These are phyloP conservation scores for Colletotrichum spinosum DNA, from an alignment of 2,329 filamentous ascomycete species.

Conservation along the genomic window DNA sequence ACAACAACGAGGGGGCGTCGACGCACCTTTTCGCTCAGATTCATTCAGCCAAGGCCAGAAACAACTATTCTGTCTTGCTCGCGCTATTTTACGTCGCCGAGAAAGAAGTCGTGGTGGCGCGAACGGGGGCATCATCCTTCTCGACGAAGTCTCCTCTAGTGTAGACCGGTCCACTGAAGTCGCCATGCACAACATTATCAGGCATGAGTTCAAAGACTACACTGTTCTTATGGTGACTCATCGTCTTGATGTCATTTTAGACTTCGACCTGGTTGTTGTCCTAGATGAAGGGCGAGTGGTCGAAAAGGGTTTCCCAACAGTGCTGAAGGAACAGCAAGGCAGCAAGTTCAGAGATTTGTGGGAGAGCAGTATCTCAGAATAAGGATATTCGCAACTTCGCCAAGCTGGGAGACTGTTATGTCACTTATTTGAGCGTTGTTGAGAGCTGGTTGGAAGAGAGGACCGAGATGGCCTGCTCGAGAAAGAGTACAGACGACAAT, in stretches of 20 bases:
- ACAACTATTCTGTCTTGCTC: conserved; percentile 72
- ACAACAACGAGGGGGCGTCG: conserved; percentile 48
- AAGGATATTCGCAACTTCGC: no score
- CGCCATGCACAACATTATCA: conserved; percentile 46
- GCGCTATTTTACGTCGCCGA: conserved; percentile 63
- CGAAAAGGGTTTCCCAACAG: conserved; percentile 42
- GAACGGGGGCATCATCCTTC: conserved; percentile 43
- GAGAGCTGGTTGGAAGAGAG: no score
- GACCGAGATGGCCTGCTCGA: no score
- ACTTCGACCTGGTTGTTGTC: conserved; percentile 58
- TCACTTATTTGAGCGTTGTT: no score
- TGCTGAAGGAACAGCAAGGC: conserved; percentile 10
- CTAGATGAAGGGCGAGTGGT: conserved; percentile 55
- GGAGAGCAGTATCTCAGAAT: conserved; percentile 8
- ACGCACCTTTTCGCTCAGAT: conserved; percentile 55
- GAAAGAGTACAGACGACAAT: no score
- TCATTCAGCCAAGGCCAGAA: conserved; percentile 69
- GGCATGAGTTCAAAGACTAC: conserved; percentile 45
- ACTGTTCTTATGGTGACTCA: conserved; percentile 61
- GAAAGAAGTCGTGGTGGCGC: conserved; percentile 40
- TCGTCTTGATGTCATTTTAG: conserved; percentile 56
- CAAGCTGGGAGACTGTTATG: no score
- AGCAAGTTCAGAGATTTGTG: conserved; percentile 25
- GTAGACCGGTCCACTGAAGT: conserved; percentile 49
- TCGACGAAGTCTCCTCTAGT: conserved; percentile 49